Conservation (phyloP, 1,139 yeast species). For the Lodderomyces parapsilosis region DNA sequence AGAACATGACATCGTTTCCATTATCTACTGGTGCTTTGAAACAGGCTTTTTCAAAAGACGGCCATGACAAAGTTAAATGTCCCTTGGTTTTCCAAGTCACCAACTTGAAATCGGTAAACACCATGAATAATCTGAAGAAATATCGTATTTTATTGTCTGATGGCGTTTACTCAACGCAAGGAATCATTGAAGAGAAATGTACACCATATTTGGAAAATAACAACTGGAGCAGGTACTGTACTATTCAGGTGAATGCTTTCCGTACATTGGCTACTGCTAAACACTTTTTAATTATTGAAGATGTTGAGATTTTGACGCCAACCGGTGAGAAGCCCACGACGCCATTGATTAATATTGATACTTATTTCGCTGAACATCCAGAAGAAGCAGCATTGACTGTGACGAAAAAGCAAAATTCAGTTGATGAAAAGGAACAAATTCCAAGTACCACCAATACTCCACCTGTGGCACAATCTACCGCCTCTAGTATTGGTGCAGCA, state of each 20-base stretch:
- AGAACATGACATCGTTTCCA: conserved; percentile 10
- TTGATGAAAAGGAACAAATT: conserved; percentile 13
- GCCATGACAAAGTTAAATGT: conserved; percentile 21
- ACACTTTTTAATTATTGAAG: conserved; percentile 55
- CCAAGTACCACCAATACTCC: conserved; percentile 13
- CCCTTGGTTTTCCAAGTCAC: conserved; percentile 49
- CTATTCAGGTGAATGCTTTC: conserved; percentile 39
- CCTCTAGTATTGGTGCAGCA: conserved; percentile 4
- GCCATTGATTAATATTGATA: conserved; percentile 44
- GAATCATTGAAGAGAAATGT: conserved; percentile 61
- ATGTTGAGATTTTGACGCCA: conserved; percentile 45
- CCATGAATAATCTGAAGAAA: conserved; percentile 43
- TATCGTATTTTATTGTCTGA: conserved; percentile 62
- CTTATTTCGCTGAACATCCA: conserved; percentile 54
- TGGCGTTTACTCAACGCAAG: conserved; percentile 62
- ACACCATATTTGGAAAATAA: conserved; percentile 49
- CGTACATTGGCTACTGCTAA: conserved; percentile 50
- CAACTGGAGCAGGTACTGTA: conserved; percentile 36
- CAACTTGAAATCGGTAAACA: conserved; percentile 42
- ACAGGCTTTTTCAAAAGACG: conserved; percentile 25
- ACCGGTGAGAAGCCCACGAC: conserved; percentile 32
- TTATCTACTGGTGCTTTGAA: conserved; percentile 27
- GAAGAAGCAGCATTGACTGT: conserved; percentile 43
- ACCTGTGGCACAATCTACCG: conserved; percentile 12
- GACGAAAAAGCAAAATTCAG: conserved; percentile 13